Evolutionary conservation across 139 green algal genomes (phyloP).

Genomic region (Yamagishiella unicocca): DNA sequence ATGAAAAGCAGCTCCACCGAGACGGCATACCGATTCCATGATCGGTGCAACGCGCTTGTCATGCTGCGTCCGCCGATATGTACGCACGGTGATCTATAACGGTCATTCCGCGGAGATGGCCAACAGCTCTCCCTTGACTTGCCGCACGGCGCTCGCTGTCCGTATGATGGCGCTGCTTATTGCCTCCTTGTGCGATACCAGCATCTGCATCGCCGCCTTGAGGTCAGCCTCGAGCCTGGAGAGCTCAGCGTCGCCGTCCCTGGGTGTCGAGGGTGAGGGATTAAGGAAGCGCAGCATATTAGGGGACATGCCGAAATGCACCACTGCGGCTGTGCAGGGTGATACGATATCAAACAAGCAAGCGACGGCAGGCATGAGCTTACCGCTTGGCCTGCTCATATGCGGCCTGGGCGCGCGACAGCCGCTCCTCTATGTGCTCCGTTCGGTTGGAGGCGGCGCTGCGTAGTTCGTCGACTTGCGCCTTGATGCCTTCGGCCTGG

Average conservation of each 20-base stretch:
- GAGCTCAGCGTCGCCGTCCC: conserved; percentile 69
- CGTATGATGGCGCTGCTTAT: neutral
- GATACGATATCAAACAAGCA: neutral
- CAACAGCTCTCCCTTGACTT: neutral
- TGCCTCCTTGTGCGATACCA: conserved; percentile 67
- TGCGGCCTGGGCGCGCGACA: conserved; percentile 39
- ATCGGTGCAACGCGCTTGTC: neutral
- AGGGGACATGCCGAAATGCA: neutral
- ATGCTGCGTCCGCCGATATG: neutral
- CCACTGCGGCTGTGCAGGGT: neutral
- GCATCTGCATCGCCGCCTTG: conserved; percentile 63
- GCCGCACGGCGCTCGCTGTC: neutral
- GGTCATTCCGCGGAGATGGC: neutral
- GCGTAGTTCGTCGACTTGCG: conserved; percentile 66
- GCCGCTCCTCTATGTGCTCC: conserved; percentile 66
- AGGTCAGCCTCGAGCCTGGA: conserved; percentile 68
- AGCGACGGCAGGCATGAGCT: neutral
- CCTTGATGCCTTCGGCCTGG: conserved; percentile 38
- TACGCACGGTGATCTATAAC: neutral
- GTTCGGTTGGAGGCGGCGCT: conserved; percentile 53
- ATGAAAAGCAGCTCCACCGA: neutral
- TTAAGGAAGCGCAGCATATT: neutral
- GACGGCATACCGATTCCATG: neutral
- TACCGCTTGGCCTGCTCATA: conserved; percentile 72
- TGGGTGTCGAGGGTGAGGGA: neutral